Percentiles rank a stretch among this genome's conserved stretches.
phyloP scores from a whole-genome alignment of 306 rosid genomes.

The Prunus salicina region DNA sequence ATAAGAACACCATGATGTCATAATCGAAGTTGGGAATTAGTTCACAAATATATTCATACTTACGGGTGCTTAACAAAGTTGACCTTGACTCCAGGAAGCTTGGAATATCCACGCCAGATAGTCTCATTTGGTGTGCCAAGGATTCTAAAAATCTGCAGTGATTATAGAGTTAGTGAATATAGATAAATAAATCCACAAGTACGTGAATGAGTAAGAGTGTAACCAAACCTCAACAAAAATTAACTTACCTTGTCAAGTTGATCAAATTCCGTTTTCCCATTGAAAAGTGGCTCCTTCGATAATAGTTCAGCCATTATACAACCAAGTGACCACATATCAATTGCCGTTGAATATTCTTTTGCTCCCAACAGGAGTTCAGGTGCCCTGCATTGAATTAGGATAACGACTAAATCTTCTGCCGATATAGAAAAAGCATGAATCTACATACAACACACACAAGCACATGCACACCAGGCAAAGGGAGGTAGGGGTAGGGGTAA shows the following conservation, averaged over 20 bases:
- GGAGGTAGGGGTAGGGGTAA: not conserved
- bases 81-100: slow-evolving; percentile 96
- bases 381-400: slow-evolving; percentile 58
- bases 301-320: slow-evolving; percentile 98
- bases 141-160: slow-evolving; percentile 66
- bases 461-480: not conserved
- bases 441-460: not conserved
- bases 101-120: slow-evolving; percentile 94
- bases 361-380: slow-evolving; percentile 94
- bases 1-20: slow-evolving; percentile 58
- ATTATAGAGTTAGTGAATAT: slow-evolving; percentile 2
- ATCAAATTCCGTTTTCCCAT: slow-evolving; percentile 92
- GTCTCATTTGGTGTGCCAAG: slow-evolving; percentile 99
- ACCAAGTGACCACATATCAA: slow-evolving; percentile 99
- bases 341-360: slow-evolving; percentile 86
- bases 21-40: slow-evolving; percentile 21
- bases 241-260: slow-evolving; percentile 88
- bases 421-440: not conserved
- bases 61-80: slow-evolving; percentile 99
- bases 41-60: slow-evolving; percentile 42
- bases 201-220: not conserved
- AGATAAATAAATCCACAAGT: not conserved
- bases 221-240: not conserved
- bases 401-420: not conserved
- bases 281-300: slow-evolving; percentile 88